Base-by-base conservation (phyloP, 1,284 basidiomycete species). In the Peniophora sp. region DNA sequence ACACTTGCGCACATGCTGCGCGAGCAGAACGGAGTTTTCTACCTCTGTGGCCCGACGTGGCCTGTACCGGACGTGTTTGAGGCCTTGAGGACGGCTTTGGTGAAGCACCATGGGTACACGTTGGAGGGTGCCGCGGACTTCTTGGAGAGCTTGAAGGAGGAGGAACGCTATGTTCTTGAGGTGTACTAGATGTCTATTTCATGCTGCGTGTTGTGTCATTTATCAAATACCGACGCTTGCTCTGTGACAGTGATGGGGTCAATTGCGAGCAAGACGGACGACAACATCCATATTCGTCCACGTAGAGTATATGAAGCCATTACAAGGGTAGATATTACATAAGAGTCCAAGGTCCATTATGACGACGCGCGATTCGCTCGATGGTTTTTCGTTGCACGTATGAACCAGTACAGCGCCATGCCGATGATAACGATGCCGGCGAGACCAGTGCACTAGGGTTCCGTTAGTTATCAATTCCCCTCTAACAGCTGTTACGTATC, bases 1-100 rank as follows among this genome's bases (percentile, higher is more conserved):
- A 71, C 76, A 48, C 79, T 99, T 35, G 85, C 83, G 50, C 68
- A 79, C 57, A 83, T 91, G 78, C 71, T 98, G 51, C 73, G 78
- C 55, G 73, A 79, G 39, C 74, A 82, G 51, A 69, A 82, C 27
- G 93, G 89, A 20, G 91, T 88, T 62, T 99, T 99, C 72, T 98
- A 96, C 69, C 77, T 99, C 48, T 98, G 97, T 68, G 97, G 97
- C 35, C 95, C 95, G 36, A 97, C 95, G 23, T 97, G 95, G 95
- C 96, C 96, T 23, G 95, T 98, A 15, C 94, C 96, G 3, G 97
- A 99, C 63, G 92, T 99, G 14, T 96, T 90, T 62, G 89, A 96
- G 68, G 91, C 95, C 1, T 75, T 99, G 47, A 85, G 95, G 17
- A 80, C 80, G 34, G 85, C 91, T 1, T 72, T 97, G 55, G 77